Base-by-base conservation (phyloP, 2,329 filamentous ascomycete genomes). In the Botrytis porri region DNA sequence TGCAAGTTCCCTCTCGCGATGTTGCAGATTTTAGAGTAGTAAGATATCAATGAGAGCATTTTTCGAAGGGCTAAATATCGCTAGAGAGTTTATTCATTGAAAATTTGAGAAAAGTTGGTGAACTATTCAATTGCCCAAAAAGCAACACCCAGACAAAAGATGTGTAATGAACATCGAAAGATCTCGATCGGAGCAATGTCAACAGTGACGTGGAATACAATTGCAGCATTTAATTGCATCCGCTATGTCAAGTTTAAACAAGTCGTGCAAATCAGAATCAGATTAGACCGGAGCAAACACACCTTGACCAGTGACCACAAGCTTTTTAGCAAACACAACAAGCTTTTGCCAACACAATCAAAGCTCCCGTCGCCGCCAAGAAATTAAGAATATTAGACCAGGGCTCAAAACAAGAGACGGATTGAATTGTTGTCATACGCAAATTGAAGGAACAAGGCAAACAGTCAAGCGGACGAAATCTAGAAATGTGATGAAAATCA, bases 131-230 rank as follows among this genome's bases (percentile, higher is more conserved):
- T 25, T 20, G 25, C 29, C 16, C 39, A 43, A 10, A 37, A n/a
- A 43, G 37, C 35, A 39, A n/a, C 5, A n/a, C 25, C 18, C 12
- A 4, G 39, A 57, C 3, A 3, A 16, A 32, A 18, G 22, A 25
- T 32, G 6, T 43, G 32, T 3, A 14, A 57, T 32, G 29, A 8
- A 57, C 6, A 57, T 69, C 20, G 8, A 25, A 57, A 32, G 10
- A 69, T 69, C n/a, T 57, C n/a, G 37, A 59, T 41, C 3, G 6
- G n/a, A 20, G 10, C n/a, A 41, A 32, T n/a, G 29, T 57, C 43
- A 32, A n/a, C 35, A 29, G 48, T 69, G 65, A 69, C 65, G 65
- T 69, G 65, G n/a, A n/a, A n/a, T n/a, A n/a, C n/a, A n/a, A n/a
- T n/a, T n/a, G n/a, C n/a, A n/a, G n/a, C n/a, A n/a, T n/a, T n/a